These are phyloP conservation scores for Furcasterigmium sp. DNA, from an alignment of 2,329 filamentous ascomycete species.

Conservation along the genomic window DNA sequence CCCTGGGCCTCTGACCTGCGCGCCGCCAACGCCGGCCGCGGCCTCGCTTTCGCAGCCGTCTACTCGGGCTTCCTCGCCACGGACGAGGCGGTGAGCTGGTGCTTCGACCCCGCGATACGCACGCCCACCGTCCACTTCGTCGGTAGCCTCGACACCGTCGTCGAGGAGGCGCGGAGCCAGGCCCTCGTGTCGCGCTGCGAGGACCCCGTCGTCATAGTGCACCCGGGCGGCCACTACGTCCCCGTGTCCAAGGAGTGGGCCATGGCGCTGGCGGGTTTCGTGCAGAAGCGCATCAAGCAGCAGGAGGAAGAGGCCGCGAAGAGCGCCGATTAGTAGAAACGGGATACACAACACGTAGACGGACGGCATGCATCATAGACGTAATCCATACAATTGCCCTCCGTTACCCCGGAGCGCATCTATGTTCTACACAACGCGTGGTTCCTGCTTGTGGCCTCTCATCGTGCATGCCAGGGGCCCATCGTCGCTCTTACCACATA, in stretches of 20 bases:
- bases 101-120: slow-evolving; percentile 66
- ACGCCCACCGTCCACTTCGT: slow-evolving; percentile 80
- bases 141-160: slow-evolving; percentile 80
- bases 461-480: background rate
- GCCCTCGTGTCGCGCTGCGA: slow-evolving; percentile 61
- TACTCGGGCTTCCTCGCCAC: slow-evolving; percentile 75
- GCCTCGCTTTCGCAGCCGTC: slow-evolving; percentile 65
- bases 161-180: slow-evolving; percentile 69
- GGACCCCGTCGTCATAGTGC: slow-evolving; percentile 52
- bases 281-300: slow-evolving; percentile 30
- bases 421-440: background rate
- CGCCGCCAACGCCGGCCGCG: slow-evolving; percentile 38
- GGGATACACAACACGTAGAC: background rate
- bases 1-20: slow-evolving; percentile 40
- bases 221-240: slow-evolving; percentile 88
- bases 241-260: slow-evolving; percentile 79
- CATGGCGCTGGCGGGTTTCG: slow-evolving; percentile 69
- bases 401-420: background rate
- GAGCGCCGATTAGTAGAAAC: slow-evolving; percentile 9
- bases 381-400: background rate
- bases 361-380: slow-evolving; percentile 2
- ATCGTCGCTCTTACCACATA: too few species aligned
- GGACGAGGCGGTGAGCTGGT: slow-evolving; percentile 53
- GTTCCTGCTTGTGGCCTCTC: background rate
- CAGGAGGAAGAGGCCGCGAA: background rate